Conservation (phyloP, 1,284 basidiomycete genomes). For the Megacollybia platyphylla region DNA sequence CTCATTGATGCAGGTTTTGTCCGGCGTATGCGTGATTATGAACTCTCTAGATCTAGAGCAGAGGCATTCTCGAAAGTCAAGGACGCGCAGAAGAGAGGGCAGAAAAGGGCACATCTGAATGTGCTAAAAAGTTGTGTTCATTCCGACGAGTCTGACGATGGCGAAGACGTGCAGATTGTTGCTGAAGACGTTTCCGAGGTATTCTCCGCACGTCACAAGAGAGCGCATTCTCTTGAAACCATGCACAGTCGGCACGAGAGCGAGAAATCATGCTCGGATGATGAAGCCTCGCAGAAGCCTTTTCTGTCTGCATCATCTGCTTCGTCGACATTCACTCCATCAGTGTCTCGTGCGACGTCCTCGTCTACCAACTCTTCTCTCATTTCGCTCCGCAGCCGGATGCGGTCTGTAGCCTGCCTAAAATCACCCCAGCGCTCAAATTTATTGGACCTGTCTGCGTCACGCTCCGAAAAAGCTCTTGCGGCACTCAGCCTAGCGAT, state of each 20-base stretch:
- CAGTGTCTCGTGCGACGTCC: constrained; percentile 14
- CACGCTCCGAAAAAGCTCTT: constrained; percentile 45
- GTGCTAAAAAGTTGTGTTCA: constrained; percentile 6
- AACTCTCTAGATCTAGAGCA: constrained; percentile 31
- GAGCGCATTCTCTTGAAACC: no score
- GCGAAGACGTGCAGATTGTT: constrained; percentile 45
- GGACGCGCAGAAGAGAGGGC: constrained; percentile 22
- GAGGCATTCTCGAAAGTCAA: constrained; percentile 21
- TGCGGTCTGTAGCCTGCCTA: constrained; percentile 9
- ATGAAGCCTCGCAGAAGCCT: not conserved
- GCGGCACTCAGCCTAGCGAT: constrained; percentile 50
- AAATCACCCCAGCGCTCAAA: constrained; percentile 6
- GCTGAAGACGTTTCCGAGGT: constrained; percentile 19
- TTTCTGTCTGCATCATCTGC: not conserved
- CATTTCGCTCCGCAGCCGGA: constrained; percentile 13
- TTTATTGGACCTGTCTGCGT: constrained; percentile 13
- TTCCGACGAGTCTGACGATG: constrained; percentile 24
- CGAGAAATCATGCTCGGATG: not conserved
- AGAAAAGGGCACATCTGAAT: constrained; percentile 19
- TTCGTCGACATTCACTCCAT: constrained; percentile 9
- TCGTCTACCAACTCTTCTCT: constrained; percentile 24
- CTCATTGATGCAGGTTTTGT: constrained; percentile 21
- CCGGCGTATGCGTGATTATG: constrained; percentile 61
- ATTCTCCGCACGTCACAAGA: constrained; percentile 1
- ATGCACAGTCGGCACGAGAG: no score